Evolutionary conservation across 805 yeast genomes (phyloP).

Genomic region (Nakazawaea laoshanensis): DNA sequence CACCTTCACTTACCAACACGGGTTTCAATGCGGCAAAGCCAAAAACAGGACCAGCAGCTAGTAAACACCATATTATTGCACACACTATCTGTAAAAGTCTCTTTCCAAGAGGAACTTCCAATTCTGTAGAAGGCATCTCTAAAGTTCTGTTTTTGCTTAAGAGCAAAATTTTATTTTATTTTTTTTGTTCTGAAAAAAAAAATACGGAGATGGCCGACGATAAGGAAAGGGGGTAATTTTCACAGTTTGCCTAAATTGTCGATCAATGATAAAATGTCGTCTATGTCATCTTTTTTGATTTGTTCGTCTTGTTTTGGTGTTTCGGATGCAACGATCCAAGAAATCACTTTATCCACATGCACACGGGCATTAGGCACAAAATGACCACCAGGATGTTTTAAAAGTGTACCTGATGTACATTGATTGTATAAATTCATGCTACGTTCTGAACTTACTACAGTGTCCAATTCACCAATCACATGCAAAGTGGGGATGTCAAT

Average conservation of each 20-base stretch:
- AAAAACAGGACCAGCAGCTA: slow-evolving; percentile 90
- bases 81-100: slow-evolving; percentile 53
- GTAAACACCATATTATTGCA: slow-evolving; percentile 79
- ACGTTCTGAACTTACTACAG: slow-evolving; percentile 72
- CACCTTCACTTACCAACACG: slow-evolving; percentile 66
- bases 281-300: slow-evolving; percentile 15
- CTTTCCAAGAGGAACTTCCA: slow-evolving; percentile 13
- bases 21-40: slow-evolving; percentile 96
- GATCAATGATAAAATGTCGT: slow-evolving; percentile 17
- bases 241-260: slow-evolving; percentile 22
- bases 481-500: slow-evolving; percentile 46
- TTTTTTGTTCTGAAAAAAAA: not conserved
- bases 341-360: slow-evolving; percentile 22
- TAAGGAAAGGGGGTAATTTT: no score
- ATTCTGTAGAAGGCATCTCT: slow-evolving; percentile 6
- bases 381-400: slow-evolving; percentile 94
- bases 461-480: slow-evolving; percentile 79
- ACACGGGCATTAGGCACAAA: slow-evolving; percentile 84
- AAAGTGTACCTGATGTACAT: slow-evolving; percentile 32
- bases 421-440: slow-evolving; percentile 50
- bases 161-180: not conserved
- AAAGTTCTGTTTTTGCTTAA: slow-evolving; percentile 1
- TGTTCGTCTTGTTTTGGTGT: slow-evolving; percentile 2
- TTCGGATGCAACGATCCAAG: slow-evolving; percentile 22
- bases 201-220: not conserved